Conservation (phyloP, 2,329 filamentous ascomycete genomes). For the Gaeumannomyces tritici region DNA sequence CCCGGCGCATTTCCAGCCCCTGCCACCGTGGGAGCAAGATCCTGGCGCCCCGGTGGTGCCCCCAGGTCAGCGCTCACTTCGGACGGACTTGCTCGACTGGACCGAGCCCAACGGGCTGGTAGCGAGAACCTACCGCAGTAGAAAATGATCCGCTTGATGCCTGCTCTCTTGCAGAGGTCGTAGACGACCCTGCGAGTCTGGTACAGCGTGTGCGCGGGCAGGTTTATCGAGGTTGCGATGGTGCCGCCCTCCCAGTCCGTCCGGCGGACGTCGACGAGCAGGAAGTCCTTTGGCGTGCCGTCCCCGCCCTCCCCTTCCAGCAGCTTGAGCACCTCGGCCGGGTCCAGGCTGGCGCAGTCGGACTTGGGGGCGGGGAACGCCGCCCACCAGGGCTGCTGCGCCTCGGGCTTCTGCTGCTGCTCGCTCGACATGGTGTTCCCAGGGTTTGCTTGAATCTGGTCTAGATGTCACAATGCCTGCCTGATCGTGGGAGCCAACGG, state of each 20-base stretch:
- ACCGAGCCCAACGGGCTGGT: not conserved
- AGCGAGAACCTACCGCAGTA: conserved; percentile 37
- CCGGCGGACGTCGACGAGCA: conserved; percentile 44
- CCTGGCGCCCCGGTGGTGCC: not conserved
- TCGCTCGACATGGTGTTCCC: not conserved
- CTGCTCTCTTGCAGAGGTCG: conserved; percentile 38
- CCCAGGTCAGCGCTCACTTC: not conserved
- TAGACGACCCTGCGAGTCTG: conserved; percentile 37
- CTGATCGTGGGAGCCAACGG: no score
- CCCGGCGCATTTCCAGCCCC: conserved; percentile 40
- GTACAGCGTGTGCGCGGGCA: conserved; percentile 46
- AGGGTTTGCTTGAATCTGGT: not conserved
- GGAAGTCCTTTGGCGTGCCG: conserved; percentile 23
- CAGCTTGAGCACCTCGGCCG: conserved; percentile 27
- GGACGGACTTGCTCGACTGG: not conserved
- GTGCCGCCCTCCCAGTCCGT: conserved; percentile 50
- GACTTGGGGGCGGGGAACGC: conserved; percentile 33
- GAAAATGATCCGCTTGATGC: conserved; percentile 38
- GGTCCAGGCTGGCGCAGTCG: conserved; percentile 24
- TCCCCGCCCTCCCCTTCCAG: conserved; percentile 26
- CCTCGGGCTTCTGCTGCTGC: not conserved
- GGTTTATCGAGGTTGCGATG: conserved; percentile 46
- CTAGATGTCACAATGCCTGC: no score
- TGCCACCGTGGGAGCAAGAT: conserved; percentile 38
- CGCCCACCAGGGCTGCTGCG: conserved; percentile 22